A percentile compares a stretch with the other conserved stretches of the same genome.
These are phyloP conservation scores for Perkinsus marinus DNA, from an alignment of 169 alveolate species.

Conservation along the genomic window DNA sequence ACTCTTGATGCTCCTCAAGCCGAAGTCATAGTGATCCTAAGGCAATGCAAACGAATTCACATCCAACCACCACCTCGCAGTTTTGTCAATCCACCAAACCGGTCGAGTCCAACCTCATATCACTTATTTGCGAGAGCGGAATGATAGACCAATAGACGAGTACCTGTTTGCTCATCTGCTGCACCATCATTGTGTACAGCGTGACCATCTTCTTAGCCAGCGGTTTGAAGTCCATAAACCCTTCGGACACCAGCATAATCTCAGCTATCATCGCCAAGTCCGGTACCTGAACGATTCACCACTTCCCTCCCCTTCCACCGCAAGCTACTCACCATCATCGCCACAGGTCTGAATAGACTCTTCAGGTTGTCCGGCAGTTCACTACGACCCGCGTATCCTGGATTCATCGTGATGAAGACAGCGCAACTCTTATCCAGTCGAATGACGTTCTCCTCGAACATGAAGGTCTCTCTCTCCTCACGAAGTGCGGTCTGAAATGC, in stretches of 20 bases:
- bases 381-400: conserved; percentile 86
- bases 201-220: conserved; percentile 80
- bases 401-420: conserved; percentile 88
- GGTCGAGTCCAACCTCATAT: too few species aligned
- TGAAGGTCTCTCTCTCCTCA: conserved; percentile 49
- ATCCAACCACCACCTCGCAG: too few species aligned
- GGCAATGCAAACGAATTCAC: background rate
- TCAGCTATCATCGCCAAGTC: conserved; percentile 86
- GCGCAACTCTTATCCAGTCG: conserved; percentile 83
- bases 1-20: conserved; percentile 85
- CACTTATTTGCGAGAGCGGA: too few species aligned
- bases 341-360: conserved; percentile 86
- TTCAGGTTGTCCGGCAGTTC: conserved; percentile 89
- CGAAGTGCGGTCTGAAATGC: background rate
- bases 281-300: conserved; percentile 63
- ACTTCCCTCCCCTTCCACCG: background rate
- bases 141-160: too few species aligned
- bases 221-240: conserved; percentile 73
- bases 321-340: conserved; percentile 62
- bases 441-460: conserved; percentile 78
- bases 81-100: too few species aligned
- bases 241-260: conserved; percentile 90
- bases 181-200: conserved; percentile 73
- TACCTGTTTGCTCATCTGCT: conserved; percentile 69
- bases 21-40: conserved; percentile 85